Base-by-base conservation (phyloP, 75 land plant species). In the Isoetes taiwanensis region DNA sequence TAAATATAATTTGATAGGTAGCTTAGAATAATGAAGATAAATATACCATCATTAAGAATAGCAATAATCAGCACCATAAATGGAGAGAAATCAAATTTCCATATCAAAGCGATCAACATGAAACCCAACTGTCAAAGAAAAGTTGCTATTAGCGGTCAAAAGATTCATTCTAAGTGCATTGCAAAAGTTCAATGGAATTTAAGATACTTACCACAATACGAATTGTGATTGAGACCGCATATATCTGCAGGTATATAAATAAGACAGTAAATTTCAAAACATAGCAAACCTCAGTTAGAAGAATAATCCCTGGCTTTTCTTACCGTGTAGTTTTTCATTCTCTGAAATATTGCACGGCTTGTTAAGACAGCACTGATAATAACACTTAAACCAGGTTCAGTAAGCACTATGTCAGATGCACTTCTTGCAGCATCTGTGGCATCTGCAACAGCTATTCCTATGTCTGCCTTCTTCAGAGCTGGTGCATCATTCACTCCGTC, bases 401-500 rank as follows among this genome's bases (percentile, higher is more conserved):
- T 74, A n/a, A 74, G 76, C 29, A 74, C 76, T 40, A 74, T 73
- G 28, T 73, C 76, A 21, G 75, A 74, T 1, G 75, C 76, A 63
- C 81, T 43, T 8, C 79, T 67, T 4, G 82, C 76, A n/a, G 82
- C 82, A 59, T 76, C 80, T 1, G 82, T 79, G 19, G 80, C 82
- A 39, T 79, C 80, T 30, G 71, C 79, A 0, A 76, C 79, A 17
- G 79, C 79, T 31, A 78, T 70, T 24, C 81, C 81, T 42, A 78
- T 78, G 48, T 78, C 78, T 30, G 78, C 78, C 34, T 58, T 78
- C 73, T 80, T 80, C 52, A 80, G 34, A 2, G 84, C 82, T 2
- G 83, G 83, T 2, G 85, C 85, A 64, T 79, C 83, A 54, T 81
- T 79, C 65, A 81, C 85, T 37, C 83, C 83, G 62, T 81, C 84